Conservation (phyloP, 2,329 filamentous ascomycete genomes). For the Coniochaeta pulveracea region DNA sequence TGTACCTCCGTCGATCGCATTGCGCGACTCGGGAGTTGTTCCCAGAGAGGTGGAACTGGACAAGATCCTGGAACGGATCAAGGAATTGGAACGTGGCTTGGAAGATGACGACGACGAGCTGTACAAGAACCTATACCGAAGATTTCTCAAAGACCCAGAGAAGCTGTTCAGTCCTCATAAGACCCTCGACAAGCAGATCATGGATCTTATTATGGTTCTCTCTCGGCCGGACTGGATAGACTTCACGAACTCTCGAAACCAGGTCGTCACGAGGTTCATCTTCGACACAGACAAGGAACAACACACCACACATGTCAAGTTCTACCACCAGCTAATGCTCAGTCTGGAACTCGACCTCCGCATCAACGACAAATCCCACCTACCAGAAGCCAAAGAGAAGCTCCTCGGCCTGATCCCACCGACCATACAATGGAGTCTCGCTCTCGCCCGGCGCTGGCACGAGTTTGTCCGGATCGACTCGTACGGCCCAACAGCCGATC, state of each 20-base stretch:
- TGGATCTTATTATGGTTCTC: conserved; percentile 58
- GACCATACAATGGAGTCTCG: conserved; percentile 60
- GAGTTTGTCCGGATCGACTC: conserved; percentile 58
- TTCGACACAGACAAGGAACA: conserved; percentile 47
- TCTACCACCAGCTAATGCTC: conserved; percentile 68
- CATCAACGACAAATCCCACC: conserved; percentile 51
- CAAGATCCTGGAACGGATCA: conserved; percentile 46
- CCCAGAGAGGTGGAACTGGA: conserved; percentile 50
- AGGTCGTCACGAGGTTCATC: conserved; percentile 64
- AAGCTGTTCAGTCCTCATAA: conserved; percentile 48
- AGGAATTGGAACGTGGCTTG: conserved; percentile 43
- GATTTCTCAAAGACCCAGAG: conserved; percentile 57
- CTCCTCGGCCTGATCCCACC: conserved; percentile 55
- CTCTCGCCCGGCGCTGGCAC: conserved; percentile 62
- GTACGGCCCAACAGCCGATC: conserved; percentile 39
- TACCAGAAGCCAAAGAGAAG: conserved; percentile 52
- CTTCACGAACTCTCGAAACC: conserved; percentile 57
- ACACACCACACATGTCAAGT: conserved; percentile 46
- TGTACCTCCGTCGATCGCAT: conserved; percentile 41
- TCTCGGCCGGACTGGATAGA: conserved; percentile 64
- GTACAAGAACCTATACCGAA: conserved; percentile 55
- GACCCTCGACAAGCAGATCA: conserved; percentile 59
- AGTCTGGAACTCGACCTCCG: conserved; percentile 61
- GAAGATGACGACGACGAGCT: conserved; percentile 47
- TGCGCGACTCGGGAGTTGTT: conserved; percentile 44